These are phyloP conservation scores for Pyrenophora graminea DNA, from an alignment of 2,329 filamentous ascomycete species.

Conservation along the genomic window DNA sequence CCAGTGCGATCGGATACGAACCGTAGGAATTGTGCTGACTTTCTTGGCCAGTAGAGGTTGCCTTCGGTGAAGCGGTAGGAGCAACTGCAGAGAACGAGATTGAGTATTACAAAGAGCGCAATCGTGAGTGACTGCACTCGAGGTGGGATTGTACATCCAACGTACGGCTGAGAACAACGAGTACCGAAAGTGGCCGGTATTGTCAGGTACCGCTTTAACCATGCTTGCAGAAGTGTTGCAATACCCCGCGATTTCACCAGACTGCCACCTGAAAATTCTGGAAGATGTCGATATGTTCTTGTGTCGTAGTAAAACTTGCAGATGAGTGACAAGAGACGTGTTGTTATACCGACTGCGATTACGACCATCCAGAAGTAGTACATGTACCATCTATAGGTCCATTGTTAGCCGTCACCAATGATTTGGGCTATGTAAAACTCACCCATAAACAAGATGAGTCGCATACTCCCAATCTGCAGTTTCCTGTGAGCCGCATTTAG, in stretches of 20 bases:
- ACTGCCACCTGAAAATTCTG: neutral
- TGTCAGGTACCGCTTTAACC: slow-evolving; percentile 44
- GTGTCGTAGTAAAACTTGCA: slow-evolving; percentile 8
- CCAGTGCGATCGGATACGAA: slow-evolving; percentile 68
- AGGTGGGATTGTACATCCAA: slow-evolving; percentile 54
- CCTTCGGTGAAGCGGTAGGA: slow-evolving; percentile 52
- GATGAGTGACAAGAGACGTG: slow-evolving; percentile 28
- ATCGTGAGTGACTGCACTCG: slow-evolving; percentile 54
- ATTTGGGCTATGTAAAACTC: neutral
- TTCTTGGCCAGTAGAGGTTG: slow-evolving; percentile 52
- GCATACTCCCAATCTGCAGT: slow-evolving; percentile 33
- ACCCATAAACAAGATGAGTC: slow-evolving; percentile 39
- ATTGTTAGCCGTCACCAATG: neutral
- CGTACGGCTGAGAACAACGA: slow-evolving; percentile 48
- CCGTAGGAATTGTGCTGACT: slow-evolving; percentile 52
- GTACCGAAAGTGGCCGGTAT: slow-evolving; percentile 51
- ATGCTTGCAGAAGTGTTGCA: slow-evolving; percentile 9
- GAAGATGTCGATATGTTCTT: slow-evolving; percentile 9
- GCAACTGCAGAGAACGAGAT: slow-evolving; percentile 49
- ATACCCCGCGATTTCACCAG: neutral
- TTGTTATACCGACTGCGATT: slow-evolving; percentile 28
- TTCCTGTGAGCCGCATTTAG: slow-evolving; percentile 22
- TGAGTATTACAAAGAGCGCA: slow-evolving; percentile 51
- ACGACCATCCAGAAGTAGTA: slow-evolving; percentile 41
- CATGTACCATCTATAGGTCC: slow-evolving; percentile 30